A percentile compares a stretch with the other conserved stretches of the same genome.
phyloP scores from a whole-genome alignment of 257 asterid species.

The Parsonsia alboflavescens region DNA sequence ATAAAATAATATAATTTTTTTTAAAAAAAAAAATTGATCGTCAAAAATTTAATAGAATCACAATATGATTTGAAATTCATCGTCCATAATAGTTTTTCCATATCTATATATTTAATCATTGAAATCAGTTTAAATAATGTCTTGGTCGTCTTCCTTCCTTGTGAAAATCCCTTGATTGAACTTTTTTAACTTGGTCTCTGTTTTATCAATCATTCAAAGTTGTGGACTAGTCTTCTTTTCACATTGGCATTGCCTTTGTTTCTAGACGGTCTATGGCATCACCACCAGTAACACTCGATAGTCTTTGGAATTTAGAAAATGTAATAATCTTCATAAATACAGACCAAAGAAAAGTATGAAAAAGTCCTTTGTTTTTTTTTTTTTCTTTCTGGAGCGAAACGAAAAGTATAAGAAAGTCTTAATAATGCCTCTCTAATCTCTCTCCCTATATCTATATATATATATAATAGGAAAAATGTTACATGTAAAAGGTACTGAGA shows the following conservation, averaged over 20 bases:
- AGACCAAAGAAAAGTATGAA: constrained; percentile 1
- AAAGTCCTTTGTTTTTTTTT: no score
- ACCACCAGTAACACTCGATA: not conserved
- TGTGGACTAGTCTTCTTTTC: not conserved
- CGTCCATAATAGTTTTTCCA: no score
- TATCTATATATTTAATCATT: no score
- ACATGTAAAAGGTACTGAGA: not conserved
- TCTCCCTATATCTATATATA: no score
- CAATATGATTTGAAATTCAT: no score
- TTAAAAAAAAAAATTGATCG: no score
- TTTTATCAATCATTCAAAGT: not conserved
- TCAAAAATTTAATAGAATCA: no score
- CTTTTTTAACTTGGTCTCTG: not conserved
- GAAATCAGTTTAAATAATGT: no score
- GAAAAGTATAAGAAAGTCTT: no score
- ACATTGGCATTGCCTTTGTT: not conserved
- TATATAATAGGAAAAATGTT: not conserved
- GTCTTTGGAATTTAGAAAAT: not conserved
- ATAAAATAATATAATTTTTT: no score
- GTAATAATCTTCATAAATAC: not conserved
- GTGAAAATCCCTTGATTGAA: not conserved
- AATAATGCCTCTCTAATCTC: no score
- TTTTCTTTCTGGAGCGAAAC: not conserved
- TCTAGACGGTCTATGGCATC: not conserved
- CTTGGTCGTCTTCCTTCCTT: no score